phyloP scores from a whole-genome alignment of 192 early-diverging fungal species.

The Funneliformis geosporum region DNA sequence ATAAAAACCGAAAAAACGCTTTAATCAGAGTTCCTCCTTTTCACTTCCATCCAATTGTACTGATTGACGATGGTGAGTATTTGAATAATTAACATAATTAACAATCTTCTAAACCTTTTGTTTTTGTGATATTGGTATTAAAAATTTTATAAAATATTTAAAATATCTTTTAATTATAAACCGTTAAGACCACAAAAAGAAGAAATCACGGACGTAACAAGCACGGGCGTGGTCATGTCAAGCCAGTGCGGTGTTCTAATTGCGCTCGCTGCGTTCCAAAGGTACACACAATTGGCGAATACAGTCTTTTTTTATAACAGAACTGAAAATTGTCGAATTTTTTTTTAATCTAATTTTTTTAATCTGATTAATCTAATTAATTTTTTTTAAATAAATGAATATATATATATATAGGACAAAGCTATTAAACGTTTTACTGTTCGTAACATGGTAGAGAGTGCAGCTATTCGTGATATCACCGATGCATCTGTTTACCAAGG shows the following conservation, averaged over 20 bases:
- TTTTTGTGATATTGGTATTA: background rate
- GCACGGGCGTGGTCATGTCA: constrained; percentile 97
- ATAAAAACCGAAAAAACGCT: background rate
- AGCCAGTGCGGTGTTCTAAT: constrained; percentile 98
- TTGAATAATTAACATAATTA: too few relatives aligned
- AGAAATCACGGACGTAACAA: constrained; percentile 99
- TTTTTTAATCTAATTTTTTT: background rate
- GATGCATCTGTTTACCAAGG: constrained; percentile 96
- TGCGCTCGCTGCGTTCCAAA: constrained; percentile 96
- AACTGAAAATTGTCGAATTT: too few relatives aligned
- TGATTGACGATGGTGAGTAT: constrained; percentile 13
- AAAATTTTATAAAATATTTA: background rate
- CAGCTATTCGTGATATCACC: constrained; percentile 93
- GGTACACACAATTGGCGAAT: background rate
- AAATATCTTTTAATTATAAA: background rate
- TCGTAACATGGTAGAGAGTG: constrained; percentile 98
- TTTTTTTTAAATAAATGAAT: background rate
- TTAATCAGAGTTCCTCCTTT: background rate
- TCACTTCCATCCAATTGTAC: constrained; percentile 3
- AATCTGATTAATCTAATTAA: background rate
- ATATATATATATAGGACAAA: constrained; percentile 75
- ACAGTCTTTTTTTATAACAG: too few relatives aligned
- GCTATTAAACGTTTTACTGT: constrained; percentile 99
- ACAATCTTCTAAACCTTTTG: background rate
- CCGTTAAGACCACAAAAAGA: constrained; percentile 89